Evolutionary conservation across 306 rosid species (phyloP), one percentile per base, ranked within the genome.

Genomic region (Cajanus cajan): DNA sequence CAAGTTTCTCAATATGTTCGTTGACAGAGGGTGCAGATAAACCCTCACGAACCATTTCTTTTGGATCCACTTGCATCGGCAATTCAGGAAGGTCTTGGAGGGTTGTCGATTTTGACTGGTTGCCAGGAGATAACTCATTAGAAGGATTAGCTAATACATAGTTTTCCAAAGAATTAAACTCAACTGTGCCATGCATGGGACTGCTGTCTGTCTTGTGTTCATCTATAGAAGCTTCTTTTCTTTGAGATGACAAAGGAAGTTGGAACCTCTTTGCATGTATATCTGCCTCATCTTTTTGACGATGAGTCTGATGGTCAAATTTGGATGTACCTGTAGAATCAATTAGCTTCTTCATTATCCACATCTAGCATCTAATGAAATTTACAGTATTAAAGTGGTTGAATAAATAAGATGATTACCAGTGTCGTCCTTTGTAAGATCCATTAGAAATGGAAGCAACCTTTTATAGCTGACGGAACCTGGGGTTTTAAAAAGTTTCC

Each of bases 391-490:
- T 31, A 1, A 24, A 73, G 41, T 12, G 1, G 44, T 3, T 59
- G 63, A 67, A 24, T 68, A 61, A 51, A 63, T 25, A 74, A 33
- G 15, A 78, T 67, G 15, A 36, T 78, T 85, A 90, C 94, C 78
- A 41, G 88, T 50, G 58, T 78, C 55, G 41, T 84, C 87, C 59
- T 82, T 78, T 6, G 71, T 22, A 13, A 84, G 80, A 55, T 82
- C 87, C 91, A 61, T 81, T 48, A 92, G 21, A 90, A 70, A 94
- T 18, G 95, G 97, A 68, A 94, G 95, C 82, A 94, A 22, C 89
- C 93, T 88, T 75, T 76, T 86, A 80, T 88, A 94, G 90, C 91
- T 86, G 69, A 92, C 63, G 12, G 97, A 92, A 63, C 97, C 92
- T 0, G 92, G 93, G 18, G 87, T 74, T 81, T 78, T 94, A 80